Conservation (phyloP, 345 rosid species). For the Brassica incana region DNA sequence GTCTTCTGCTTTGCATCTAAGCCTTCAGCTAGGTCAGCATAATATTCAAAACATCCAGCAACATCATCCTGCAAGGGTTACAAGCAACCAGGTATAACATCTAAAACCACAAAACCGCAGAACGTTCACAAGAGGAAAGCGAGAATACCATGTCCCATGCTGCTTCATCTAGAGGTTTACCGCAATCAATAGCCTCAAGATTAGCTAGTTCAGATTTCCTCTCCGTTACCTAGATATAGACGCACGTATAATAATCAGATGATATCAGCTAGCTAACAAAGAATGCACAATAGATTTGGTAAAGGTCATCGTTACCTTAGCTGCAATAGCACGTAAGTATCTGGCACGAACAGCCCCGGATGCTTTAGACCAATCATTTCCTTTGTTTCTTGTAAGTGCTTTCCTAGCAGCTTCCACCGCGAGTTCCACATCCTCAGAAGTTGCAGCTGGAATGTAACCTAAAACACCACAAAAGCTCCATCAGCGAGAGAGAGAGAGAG, state of each 20-base stretch:
- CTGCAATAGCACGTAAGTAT: constrained; percentile 93
- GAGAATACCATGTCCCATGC: constrained; percentile 83
- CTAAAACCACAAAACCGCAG: not conserved
- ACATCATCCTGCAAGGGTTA: constrained; percentile 85
- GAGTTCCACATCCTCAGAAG: constrained; percentile 86
- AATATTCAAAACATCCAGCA: constrained; percentile 92
- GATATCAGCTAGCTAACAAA: not conserved
- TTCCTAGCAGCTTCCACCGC: constrained; percentile 85
- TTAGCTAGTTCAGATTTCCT: constrained; percentile 73
- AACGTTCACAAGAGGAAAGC: not conserved
- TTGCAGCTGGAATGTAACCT: constrained; percentile 96
- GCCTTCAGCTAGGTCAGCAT: constrained; percentile 94
- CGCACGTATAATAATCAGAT: not conserved
- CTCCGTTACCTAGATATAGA: constrained; percentile 64
- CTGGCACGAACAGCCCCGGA: constrained; percentile 85
- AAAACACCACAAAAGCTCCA: constrained; percentile 2
- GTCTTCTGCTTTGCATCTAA: constrained; percentile 86
- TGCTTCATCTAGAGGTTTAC: constrained; percentile 94
- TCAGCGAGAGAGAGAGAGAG: too few relatives aligned
- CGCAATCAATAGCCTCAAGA: constrained; percentile 86
- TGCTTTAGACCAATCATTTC: constrained; percentile 76
- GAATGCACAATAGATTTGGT: not conserved
- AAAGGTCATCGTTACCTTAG: constrained; percentile 54
- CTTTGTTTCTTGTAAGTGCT: constrained; percentile 75
- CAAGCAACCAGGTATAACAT: constrained; percentile 28